These are phyloP conservation scores for Penicillium hesseltinei DNA, from an alignment of 2,329 filamentous ascomycete species.

Conservation along the genomic window DNA sequence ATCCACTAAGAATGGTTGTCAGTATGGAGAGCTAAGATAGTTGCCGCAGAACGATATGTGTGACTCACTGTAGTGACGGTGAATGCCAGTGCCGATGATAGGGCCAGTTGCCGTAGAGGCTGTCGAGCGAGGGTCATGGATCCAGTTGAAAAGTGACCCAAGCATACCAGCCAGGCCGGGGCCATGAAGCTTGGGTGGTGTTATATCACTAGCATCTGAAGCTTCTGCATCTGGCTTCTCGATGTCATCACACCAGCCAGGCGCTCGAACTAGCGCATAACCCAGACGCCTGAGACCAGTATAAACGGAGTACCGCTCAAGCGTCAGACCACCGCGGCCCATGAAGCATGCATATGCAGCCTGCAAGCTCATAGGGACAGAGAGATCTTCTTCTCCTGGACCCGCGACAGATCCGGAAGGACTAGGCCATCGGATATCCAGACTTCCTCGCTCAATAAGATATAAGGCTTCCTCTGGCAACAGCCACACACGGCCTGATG, in stretches of 20 bases:
- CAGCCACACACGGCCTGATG: constrained; percentile 71
- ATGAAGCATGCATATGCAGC: constrained; percentile 84
- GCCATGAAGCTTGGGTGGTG: constrained; percentile 8
- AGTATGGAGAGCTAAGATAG: background rate
- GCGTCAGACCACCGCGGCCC: constrained; percentile 61
- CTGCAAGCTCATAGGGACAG: constrained; percentile 84
- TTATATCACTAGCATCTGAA: background rate
- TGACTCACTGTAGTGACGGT: constrained; percentile 51
- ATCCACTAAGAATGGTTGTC: constrained; percentile 52
- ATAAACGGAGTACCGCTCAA: constrained; percentile 88
- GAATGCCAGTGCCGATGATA: constrained; percentile 53
- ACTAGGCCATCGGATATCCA: constrained; percentile 83
- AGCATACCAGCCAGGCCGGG: constrained; percentile 32
- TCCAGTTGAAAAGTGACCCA: constrained; percentile 34
- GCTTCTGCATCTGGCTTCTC: constrained; percentile 23
- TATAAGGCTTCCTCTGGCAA: constrained; percentile 90
- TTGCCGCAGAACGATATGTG: background rate
- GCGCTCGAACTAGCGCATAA: constrained; percentile 75
- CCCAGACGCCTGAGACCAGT: constrained; percentile 77
- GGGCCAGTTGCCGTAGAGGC: constrained; percentile 45
- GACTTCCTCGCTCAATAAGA: constrained; percentile 77
- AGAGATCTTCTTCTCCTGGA: constrained; percentile 53
- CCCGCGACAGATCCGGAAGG: constrained; percentile 30
- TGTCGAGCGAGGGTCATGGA: constrained; percentile 28
- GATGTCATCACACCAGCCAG: constrained; percentile 48